Evolutionary conservation across 192 early-diverging fungal genomes (phyloP), one percentile per base, ranked within the genome.

Genomic region (Linnemannia hyalina): DNA sequence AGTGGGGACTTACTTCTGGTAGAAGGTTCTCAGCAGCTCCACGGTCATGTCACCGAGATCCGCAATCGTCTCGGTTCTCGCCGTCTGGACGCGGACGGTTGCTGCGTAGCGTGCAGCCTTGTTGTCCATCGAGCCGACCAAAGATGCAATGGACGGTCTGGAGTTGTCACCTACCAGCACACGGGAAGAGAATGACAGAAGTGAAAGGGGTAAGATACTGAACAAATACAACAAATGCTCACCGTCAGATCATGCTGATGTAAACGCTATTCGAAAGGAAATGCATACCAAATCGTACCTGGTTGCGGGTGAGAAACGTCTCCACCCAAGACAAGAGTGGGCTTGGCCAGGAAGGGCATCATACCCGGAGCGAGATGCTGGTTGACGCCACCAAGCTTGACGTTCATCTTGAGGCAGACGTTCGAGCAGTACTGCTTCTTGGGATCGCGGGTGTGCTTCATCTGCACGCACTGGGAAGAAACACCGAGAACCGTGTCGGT

Each of bases 401-500:
- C 92, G 88, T 99, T 99, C 74, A 98, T 93, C 90, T 99, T 99
- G 68, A 99, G 90, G 77, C 95, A 97, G 44, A 99, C 94, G 75
- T 99, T 99, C 26, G 98, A 97, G 80, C 96, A 97, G 90, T 99
- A 99, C 89, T 99, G 97, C 70, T 93, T 82, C 87, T 95, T 97
- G 46, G 95, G 90, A 20, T 91, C 88, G 85, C 92, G 91, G 79
- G 97, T 91, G 78, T 97, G 94, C 88, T 95, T 97, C 22, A 93
- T 87, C 80, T 96, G 97, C 77, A 98, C 92, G 83, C 98, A 99
- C 90, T 99, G 98, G 29, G 97, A 97, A 0, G 96, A 93, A 32
- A 98, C 89, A n/a, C 97, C 97, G 79, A 98, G 91, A 32, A 97
- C 93, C 4, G 97, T 97, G 85, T 99, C 97, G 20, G 94, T 93